A percentile compares a stretch with the other conserved stretches of the same genome.
These are phyloP conservation scores for Ophiosphaerella herpotricha DNA, from an alignment of 2,329 filamentous ascomycete genomes.

Conservation along the genomic window DNA sequence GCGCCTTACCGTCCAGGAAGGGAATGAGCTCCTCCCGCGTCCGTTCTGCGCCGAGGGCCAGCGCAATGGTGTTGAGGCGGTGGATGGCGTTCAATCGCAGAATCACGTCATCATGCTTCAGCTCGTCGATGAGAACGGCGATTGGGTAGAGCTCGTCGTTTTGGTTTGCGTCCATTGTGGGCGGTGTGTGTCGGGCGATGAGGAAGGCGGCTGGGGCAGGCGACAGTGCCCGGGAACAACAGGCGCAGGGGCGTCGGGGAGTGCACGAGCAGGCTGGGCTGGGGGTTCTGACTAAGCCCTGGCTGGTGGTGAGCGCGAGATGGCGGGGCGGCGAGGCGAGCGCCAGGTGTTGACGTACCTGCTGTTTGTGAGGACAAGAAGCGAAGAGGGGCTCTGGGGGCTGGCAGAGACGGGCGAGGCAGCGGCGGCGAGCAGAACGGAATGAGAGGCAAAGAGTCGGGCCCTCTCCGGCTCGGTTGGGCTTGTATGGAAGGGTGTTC, in stretches of 20 bases:
- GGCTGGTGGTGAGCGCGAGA: conserved; percentile 26
- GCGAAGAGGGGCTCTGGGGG: conserved; percentile 30
- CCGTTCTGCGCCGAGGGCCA: conserved; percentile 92
- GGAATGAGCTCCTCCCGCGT: conserved; percentile 98
- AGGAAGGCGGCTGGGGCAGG: conserved; percentile 23
- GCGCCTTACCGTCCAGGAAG: conserved; percentile 88
- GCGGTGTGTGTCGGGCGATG: conserved; percentile 23
- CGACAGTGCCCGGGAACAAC: conserved; percentile 20
- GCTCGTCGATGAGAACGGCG: conserved; percentile 98
- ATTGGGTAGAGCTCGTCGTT: conserved; percentile 99
- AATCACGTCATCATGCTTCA: conserved; percentile 99
- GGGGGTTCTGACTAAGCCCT: conserved; percentile 6
- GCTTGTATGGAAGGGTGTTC: conserved; percentile 13
- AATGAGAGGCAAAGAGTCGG: conserved; percentile 13
- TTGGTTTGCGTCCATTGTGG: conserved; percentile 83
- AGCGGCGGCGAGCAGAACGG: conserved; percentile 13
- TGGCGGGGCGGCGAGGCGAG: conserved; percentile 25
- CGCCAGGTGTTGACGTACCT: conserved; percentile 44
- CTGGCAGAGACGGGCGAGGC: conserved; percentile 14
- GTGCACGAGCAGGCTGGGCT: conserved; percentile 12
- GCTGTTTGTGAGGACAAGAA: conserved; percentile 29
- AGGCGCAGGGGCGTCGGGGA: conserved; percentile 9
- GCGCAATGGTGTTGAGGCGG: conserved; percentile 95
- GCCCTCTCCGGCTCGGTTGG: conserved; percentile 12
- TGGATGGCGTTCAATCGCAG: conserved; percentile 98